Evolutionary conservation across 2,329 filamentous ascomycete genomes (phyloP).

Genomic region (Periconia digitata): DNA sequence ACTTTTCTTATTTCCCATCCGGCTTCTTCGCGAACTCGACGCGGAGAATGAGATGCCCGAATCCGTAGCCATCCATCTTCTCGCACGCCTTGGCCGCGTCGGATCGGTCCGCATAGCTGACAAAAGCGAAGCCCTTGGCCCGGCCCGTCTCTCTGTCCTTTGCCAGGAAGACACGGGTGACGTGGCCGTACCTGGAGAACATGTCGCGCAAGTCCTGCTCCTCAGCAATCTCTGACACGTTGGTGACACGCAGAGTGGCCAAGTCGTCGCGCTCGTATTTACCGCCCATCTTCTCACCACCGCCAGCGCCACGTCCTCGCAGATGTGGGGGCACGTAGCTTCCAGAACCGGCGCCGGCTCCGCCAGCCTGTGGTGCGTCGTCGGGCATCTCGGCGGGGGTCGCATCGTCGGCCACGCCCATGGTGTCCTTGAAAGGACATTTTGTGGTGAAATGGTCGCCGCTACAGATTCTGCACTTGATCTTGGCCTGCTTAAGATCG

Average conservation of each 20-base stretch:
- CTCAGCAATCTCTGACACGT: slow-evolving; percentile 97
- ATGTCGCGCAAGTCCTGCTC: slow-evolving; percentile 94
- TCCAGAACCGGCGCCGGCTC: slow-evolving; percentile 67
- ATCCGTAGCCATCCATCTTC: slow-evolving; percentile 96
- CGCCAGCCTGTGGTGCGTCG: slow-evolving; percentile 55
- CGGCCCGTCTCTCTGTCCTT: slow-evolving; percentile 96
- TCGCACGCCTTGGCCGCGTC: slow-evolving; percentile 92
- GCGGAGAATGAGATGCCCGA: slow-evolving; percentile 82
- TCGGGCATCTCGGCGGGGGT: slow-evolving; percentile 51
- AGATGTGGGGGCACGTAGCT: slow-evolving; percentile 95
- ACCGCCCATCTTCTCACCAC: slow-evolving; percentile 82
- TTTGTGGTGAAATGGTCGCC: slow-evolving; percentile 99
- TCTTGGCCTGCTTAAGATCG: slow-evolving; percentile 94
- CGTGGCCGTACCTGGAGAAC: slow-evolving; percentile 95
- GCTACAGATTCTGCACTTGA: slow-evolving; percentile 98
- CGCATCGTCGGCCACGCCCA: slow-evolving; percentile 73
- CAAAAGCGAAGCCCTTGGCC: slow-evolving; percentile 98
- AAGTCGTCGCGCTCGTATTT: slow-evolving; percentile 97
- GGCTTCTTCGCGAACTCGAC: slow-evolving; percentile 81
- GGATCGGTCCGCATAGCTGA: slow-evolving; percentile 87
- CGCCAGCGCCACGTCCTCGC: slow-evolving; percentile 73
- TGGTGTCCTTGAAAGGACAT: slow-evolving; percentile 99
- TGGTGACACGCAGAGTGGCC: slow-evolving; percentile 94
- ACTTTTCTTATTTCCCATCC: background rate
- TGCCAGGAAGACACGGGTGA: slow-evolving; percentile 95